These are phyloP conservation scores for Phoma herbarum DNA, from an alignment of 2,329 filamentous ascomycete genomes.

Conservation along the genomic window DNA sequence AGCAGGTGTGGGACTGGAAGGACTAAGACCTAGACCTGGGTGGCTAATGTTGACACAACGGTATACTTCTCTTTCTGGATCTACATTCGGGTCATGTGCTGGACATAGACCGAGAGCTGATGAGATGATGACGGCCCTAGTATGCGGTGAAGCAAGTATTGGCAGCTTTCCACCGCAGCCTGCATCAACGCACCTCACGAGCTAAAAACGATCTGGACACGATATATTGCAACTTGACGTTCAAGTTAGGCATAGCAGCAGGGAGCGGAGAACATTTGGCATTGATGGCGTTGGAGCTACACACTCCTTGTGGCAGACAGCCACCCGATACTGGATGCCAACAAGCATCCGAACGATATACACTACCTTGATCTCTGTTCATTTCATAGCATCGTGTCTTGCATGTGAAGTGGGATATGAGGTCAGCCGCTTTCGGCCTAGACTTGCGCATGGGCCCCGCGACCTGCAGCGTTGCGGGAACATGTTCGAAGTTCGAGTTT, in stretches of 20 bases:
- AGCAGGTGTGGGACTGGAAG: conserved; percentile 97
- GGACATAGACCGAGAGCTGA: conserved; percentile 45
- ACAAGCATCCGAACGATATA: conserved; percentile 20
- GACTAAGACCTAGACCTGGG: conserved; percentile 56
- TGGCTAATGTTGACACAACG: conserved; percentile 11
- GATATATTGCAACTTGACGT: conserved; percentile 11
- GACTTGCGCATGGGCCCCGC: conserved; percentile 1
- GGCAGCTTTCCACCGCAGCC: not conserved
- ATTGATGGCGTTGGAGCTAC: conserved; percentile 44
- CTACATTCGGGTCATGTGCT: conserved; percentile 46
- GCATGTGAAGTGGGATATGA: conserved; percentile 11
- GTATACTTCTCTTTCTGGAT: conserved; percentile 32
- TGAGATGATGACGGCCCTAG: conserved; percentile 6
- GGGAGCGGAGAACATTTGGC: conserved; percentile 29
- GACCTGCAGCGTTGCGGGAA: conserved; percentile 16
- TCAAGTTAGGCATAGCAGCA: conserved; percentile 17
- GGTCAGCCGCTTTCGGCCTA: conserved; percentile 12
- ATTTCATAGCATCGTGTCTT: not conserved
- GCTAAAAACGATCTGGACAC: conserved; percentile 9
- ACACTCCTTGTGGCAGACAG: conserved; percentile 34
- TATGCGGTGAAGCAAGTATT: not conserved
- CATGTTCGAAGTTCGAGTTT: conserved; percentile 18
- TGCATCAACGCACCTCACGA: not conserved
- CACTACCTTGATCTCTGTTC: not conserved
- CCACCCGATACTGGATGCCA: conserved; percentile 26